Conservation (phyloP, 805 yeast species). For the Scheffersomyces coipomensis region DNA sequence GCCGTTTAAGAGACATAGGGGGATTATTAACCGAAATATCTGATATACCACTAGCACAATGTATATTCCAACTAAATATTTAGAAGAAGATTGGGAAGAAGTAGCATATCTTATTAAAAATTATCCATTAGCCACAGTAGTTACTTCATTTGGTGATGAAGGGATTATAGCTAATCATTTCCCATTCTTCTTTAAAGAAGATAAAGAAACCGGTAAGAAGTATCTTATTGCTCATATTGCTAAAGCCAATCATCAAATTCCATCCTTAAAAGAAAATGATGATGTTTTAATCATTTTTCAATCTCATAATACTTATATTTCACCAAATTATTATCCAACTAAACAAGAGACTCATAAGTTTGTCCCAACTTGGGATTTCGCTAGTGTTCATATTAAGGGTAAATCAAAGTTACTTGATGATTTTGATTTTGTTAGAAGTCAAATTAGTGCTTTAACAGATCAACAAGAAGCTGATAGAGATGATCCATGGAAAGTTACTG, state of each 20-base stretch:
- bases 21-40: too few species aligned
- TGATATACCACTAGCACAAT: too few species aligned
- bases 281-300: slow-evolving; percentile 53
- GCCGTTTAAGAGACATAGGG: too few species aligned
- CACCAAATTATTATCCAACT: slow-evolving; percentile 59
- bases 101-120: slow-evolving; percentile 41
- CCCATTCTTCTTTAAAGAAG: slow-evolving; percentile 48
- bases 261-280: slow-evolving; percentile 33
- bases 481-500: slow-evolving; percentile 52
- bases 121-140: slow-evolving; percentile 53
- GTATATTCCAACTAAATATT: slow-evolving; percentile 38
- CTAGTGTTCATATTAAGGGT: slow-evolving; percentile 56
- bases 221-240: slow-evolving; percentile 56
- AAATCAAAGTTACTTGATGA: slow-evolving; percentile 45
- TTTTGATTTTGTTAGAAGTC: slow-evolving; percentile 42
- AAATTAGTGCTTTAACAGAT: slow-evolving; percentile 43
- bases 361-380: slow-evolving; percentile 74
- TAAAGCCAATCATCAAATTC: slow-evolving; percentile 48
- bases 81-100: slow-evolving; percentile 30
- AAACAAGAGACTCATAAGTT: slow-evolving; percentile 56
- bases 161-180: slow-evolving; percentile 53
- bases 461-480: slow-evolving; percentile 46
- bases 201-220: slow-evolving; percentile 32
- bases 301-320: slow-evolving; percentile 49
- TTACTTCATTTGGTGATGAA: slow-evolving; percentile 38